Base-by-base conservation (phyloP, 208 protist species). In the Leishmania major region DNA sequence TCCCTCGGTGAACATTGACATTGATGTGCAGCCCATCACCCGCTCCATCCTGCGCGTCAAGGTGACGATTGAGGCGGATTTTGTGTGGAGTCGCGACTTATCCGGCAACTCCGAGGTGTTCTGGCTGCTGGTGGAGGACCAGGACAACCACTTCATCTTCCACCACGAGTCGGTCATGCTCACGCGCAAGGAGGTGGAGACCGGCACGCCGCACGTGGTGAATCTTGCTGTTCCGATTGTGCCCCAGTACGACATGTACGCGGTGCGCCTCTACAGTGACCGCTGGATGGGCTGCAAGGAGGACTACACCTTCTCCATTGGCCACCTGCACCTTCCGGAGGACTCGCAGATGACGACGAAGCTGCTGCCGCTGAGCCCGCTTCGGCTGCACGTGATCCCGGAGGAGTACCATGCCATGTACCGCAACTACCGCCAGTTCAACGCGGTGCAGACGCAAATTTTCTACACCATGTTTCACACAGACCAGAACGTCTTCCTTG, bases 391-490 rank as follows among this genome's bases (percentile, higher is more conserved):
- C 28, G 95, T 99, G 13, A 85, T 99, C 75, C 91, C 94, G 13
- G 85, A 96, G 78, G 89, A 92, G 75, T 95, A 96, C 84, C 90
- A 95, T 66, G 55, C 86, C 28, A 90, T 99, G 80, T 91, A 99
- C 51, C 96, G 98, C 60, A 84, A 81, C 31, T 99, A 99, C 88
- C 84, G 89, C 22, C 97, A 99, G 89, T 99, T 99, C 87, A 99
- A 99, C 92, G 95, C 99, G 47, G 95, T 99, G 67, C 99, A 99
- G 90, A 99, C 99, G 43, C 99, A 99, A 87, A 91, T 99, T n/a
- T 99, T 99, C 88, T 98, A 99, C 89, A 90, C 93, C n/a, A 87
- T 99, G 77, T 99, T 99, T 84, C 98, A 99, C 90, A 99, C 98
- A 6, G 98, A 99, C 87, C 79, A 97, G 57, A 99, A 99, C 89